Percentiles rank a stretch among this genome's conserved stretches.
These are phyloP conservation scores for Scenedesmus sp. DNA, from an alignment of 163 green algal genomes.

Conservation along the genomic window DNA sequence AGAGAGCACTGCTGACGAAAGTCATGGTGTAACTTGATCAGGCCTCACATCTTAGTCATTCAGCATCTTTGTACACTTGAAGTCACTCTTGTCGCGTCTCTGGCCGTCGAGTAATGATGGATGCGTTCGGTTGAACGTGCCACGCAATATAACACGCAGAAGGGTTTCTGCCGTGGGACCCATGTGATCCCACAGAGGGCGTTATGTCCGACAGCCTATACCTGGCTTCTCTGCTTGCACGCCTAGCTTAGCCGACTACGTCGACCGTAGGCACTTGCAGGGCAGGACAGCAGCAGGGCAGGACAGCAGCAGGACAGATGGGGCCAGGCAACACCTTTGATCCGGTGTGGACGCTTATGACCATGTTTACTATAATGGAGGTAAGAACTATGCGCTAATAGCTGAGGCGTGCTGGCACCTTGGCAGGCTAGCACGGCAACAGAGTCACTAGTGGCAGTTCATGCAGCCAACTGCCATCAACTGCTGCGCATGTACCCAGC, in stretches of 20 bases:
- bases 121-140: not conserved
- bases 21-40: not conserved
- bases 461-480: not conserved
- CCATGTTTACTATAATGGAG: slow-evolving; percentile 35
- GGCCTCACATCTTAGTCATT: not conserved
- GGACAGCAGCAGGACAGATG: slow-evolving; percentile 12
- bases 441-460: not conserved
- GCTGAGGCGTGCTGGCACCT: not conserved
- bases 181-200: not conserved
- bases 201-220: not conserved
- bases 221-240: not conserved
- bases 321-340: slow-evolving; percentile 22
- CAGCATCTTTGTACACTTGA: not conserved
- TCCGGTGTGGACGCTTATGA: slow-evolving; percentile 35
- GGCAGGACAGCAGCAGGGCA: not conserved
- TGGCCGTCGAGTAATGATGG: not conserved
- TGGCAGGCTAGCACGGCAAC: not conserved
- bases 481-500: not conserved
- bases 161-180: not conserved
- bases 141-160: not conserved
- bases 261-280: not conserved
- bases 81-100: not conserved
- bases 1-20: not conserved
- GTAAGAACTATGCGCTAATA: not conserved
- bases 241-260: not conserved